Evolutionary conservation across 2,329 filamentous ascomycete species (phyloP), one percentile per base, ranked within the genome.

Genomic region (Zalaria obscura): DNA sequence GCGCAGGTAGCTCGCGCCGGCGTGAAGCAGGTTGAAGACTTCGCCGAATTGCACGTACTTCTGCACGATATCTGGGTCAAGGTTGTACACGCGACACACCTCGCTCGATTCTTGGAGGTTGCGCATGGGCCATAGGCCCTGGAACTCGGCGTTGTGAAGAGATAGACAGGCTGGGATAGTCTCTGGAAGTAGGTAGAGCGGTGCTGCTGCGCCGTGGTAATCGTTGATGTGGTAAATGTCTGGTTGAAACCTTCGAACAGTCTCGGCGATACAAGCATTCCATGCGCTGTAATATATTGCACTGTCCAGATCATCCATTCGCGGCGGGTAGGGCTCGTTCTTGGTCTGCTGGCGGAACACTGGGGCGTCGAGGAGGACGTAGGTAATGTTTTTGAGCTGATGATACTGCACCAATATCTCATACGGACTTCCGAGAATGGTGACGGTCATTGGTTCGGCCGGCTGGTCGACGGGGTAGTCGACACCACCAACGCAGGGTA

Each of bases 241-340:
- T 44, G 77, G 64, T 0, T 72, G 67, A 54, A 81, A 82, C 10
- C 78, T 70, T 42, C 69, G 68, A 48, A 80, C 71, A 1, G 75
- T 62, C 48, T 77, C 68, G 5, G 77, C 75, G 50, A 82, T 80
- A 54, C 78, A 82, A 55, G 76, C 73, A 48, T 82, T 82, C 78
- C 78, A 82, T 3, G 75, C 76, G 2, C 75, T 79, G 54, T 81
- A 81, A 57, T 80, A 78, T 37, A 82, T 73, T 8, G 78, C 78
- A 47, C 70, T 76, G 47, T 78, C 75, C 41, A 81, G 64, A 52
- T 82, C 77, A 53, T 82, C 78, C 78, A 82, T 82, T 28, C 77
- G 70, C 32, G 75, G 65, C 10, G 78, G 77, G 50, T 81, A 81
- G 0, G 77, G 77, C 46, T 80, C 73, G 18, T 69, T 62, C 49